Conservation (phyloP, 352 stramenopile genomes). For the Phytophthora rubi region DNA sequence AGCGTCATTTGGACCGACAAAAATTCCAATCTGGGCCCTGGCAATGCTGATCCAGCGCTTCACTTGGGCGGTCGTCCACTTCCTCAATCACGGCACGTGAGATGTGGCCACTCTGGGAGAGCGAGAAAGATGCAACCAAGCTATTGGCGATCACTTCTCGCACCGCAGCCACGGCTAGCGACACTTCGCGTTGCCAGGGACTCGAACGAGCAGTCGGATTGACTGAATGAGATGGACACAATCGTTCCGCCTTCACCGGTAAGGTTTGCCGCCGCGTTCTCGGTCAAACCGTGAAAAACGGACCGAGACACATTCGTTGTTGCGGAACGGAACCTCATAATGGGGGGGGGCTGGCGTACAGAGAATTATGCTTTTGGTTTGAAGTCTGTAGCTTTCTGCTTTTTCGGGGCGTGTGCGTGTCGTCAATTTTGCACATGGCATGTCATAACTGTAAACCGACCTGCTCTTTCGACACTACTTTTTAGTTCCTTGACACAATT, state of each 20-base stretch:
- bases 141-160: constrained; percentile 24
- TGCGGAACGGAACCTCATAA: background rate
- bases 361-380: too few species aligned
- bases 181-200: constrained; percentile 34
- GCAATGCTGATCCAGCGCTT: constrained; percentile 49
- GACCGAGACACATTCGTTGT: background rate
- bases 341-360: background rate
- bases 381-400: too few species aligned
- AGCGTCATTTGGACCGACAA: constrained; percentile 37
- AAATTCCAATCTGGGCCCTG: constrained; percentile 45
- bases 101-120: constrained; percentile 45
- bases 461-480: background rate
- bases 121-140: constrained; percentile 20
- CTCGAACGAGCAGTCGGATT: constrained; percentile 29
- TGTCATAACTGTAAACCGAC: too few species aligned
- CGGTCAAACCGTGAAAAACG: background rate
- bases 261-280: constrained; percentile 8
- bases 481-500: constrained; percentile 18
- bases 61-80: constrained; percentile 54
- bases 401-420: background rate
- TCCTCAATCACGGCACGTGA: constrained; percentile 51
- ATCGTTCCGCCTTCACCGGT: constrained; percentile 10
- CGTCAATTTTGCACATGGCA: constrained; percentile 9
- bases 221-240: constrained; percentile 41
- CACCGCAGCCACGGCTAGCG: constrained; percentile 41